Base-by-base conservation (phyloP, 345 rosid genomes). In the Syzygium aqueum region DNA sequence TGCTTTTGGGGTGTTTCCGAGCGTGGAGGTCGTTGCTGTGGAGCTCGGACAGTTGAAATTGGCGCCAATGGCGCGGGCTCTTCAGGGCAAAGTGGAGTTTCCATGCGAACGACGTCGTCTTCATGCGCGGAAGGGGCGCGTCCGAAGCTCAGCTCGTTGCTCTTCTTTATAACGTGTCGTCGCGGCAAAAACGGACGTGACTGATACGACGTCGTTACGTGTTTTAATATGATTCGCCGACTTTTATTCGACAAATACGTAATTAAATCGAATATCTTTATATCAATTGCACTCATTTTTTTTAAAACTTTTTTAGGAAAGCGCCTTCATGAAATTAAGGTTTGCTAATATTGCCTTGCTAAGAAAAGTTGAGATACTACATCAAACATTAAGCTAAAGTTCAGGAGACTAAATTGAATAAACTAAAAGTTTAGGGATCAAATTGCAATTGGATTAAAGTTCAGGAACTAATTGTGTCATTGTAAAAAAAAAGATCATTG, bases 1-100 rank as follows among this genome's bases (percentile, higher is more conserved):
- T 89, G 49, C 95, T 92, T 50, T 63, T 83, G 11, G 84, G 88
- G 61, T 93, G 94, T 85, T 87, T 88, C 27, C 90, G 67, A 12
- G 89, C 40, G 87, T 91, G 85, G 88, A 85, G 78, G 30, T 88
- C 49, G 86, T 87, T 73, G 85, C 91, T 27, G 51, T 51, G 91
- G 90, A 51, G 85, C 84, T 4, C 46, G 12, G 88, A 84, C 86
- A 11, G 86, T 50, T 86, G 61, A 28, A 54, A 86, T 90, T 88
- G 91, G 93, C 92, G 92, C 90, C 90, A 89, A 89, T 56, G 86
- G 14, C 52, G 28, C 7, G 86, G 7, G n/a, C 49, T 25, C 53
- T 53, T 53, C 19, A 84, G 80, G 89, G 88, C 53, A 51, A 21
- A 80, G 77, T 57, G 49, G 86, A 80, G 78, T 67, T 80, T 89